phyloP scores from a whole-genome alignment of 805 yeast genomes.

The Kazachstania kunashirensis region DNA sequence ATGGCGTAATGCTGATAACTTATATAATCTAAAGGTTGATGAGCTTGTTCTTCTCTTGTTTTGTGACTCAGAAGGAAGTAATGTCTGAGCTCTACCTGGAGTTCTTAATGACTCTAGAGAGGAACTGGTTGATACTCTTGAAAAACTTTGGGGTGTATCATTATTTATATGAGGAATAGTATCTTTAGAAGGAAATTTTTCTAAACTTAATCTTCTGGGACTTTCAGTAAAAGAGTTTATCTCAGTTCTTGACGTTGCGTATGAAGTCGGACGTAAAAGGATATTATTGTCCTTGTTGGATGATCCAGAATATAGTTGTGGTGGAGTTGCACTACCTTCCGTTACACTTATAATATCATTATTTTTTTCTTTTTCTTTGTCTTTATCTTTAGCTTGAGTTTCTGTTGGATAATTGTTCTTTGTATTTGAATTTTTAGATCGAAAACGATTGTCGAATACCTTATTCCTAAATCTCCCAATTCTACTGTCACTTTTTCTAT shows the following conservation, averaged over 20 bases:
- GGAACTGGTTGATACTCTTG: conserved; percentile 1
- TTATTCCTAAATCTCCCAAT: conserved; percentile 17
- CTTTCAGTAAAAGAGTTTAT: conserved; percentile 2
- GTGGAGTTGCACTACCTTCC: no score
- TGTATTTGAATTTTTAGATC: no score
- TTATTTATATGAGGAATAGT: background rate
- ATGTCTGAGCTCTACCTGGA: background rate
- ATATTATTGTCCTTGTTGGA: background rate
- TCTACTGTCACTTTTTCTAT: background rate
- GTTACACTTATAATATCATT: no score
- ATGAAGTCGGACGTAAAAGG: background rate
- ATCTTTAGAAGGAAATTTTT: conserved; percentile 4
- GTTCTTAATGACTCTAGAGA: background rate
- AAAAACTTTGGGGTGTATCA: background rate
- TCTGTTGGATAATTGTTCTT: no score
- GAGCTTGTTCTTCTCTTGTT: background rate
- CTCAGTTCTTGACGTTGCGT: background rate
- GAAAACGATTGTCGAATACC: conserved; percentile 18
- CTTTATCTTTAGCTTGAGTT: no score
- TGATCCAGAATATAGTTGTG: no score
- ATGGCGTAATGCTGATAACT: conserved; percentile 1
- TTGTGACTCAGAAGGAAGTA: background rate
- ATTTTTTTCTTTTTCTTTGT: no score
- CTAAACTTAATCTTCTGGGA: conserved; percentile 6
- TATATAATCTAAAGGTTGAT: background rate